Percentiles rank a stretch among this genome's conserved stretches.
Conservation (phyloP, 495 filamentous ascomycete species). For the Talaromyces ruber region DNA sequence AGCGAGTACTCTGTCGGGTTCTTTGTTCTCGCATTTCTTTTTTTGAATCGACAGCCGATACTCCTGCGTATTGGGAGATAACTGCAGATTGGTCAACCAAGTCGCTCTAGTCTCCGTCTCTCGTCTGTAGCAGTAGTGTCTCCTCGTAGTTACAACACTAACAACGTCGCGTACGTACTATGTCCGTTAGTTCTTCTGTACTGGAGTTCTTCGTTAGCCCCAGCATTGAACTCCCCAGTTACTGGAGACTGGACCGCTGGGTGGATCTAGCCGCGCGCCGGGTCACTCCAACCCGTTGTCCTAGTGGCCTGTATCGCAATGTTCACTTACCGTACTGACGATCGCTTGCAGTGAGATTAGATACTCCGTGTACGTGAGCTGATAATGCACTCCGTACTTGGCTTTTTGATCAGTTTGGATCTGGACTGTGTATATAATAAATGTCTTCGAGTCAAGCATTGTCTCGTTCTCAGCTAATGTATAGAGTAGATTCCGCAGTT, state of each 20-base stretch:
- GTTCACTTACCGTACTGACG: background rate
- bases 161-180: background rate
- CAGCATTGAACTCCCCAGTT: background rate
- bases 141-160: background rate
- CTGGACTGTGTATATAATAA: background rate
- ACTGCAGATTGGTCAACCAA: background rate
- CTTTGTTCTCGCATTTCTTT: background rate
- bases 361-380: background rate
- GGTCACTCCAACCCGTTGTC: background rate
- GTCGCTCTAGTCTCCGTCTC: too few species aligned
- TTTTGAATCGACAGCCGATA: background rate
- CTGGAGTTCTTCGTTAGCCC: background rate
- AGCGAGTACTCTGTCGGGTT: background rate
- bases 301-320: background rate
- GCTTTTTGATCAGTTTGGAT: background rate
- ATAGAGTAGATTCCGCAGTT: too few species aligned
- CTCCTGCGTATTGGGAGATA: too few species aligned
- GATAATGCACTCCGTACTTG: background rate
- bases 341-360: background rate
- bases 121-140: too few species aligned
- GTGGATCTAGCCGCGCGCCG: background rate
- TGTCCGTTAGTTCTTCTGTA: background rate
- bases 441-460: background rate
- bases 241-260: background rate
- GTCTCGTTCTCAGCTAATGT: background rate